Base-by-base conservation (phyloP, 306 rosid species). In the Cucurbita pepo region DNA sequence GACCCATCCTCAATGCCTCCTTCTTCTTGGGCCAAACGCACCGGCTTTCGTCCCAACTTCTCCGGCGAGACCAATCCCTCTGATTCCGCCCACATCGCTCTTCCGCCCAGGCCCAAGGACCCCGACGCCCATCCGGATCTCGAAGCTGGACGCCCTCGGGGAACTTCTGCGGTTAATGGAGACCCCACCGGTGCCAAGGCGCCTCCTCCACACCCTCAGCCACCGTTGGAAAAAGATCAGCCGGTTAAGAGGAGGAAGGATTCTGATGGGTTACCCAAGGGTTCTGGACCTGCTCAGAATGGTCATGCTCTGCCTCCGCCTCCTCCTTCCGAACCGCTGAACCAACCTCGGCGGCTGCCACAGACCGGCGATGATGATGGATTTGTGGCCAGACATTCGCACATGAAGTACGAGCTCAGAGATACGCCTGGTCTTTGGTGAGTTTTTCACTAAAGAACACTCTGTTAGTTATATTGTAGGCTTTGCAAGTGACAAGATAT, bases 361-460 rank as follows among this genome's bases (percentile, higher is more conserved):
- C 91, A 78, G 73, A 78, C 57, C 64, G 87, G 67, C 16, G 92
- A 86, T 34, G 95, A 86, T 54, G 96, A 86, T 69, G 92, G 85
- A 18, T 79, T 83, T 48, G 79, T 76, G 79, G 81, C 81, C 10
- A 85, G 96, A 75, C 97, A 85, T 40, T 81, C 90, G 9, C 96
- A 84, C 76, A 86, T 91, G 88, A 95, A 86, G 86, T 95, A 91
- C 78, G 92, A 88, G 74, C 95, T 91, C 56, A 84, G 99, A 85
- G 99, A 91, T 75, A 82, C 88, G 10, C 99, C 96, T 55, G 99
- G 97, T 64, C 78, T 95, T 95, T 57, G 99, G 99, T 91, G 74
- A 62, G 86, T 78, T 75, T 37, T 37, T 43, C 4, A 53, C 48
- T 67, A n/a, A 44, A 66, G 40, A 21, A 6, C 54, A 15, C 45